phyloP scores from a whole-genome alignment of 768 basidiomycete species.

The Phylloporus sp. region DNA sequence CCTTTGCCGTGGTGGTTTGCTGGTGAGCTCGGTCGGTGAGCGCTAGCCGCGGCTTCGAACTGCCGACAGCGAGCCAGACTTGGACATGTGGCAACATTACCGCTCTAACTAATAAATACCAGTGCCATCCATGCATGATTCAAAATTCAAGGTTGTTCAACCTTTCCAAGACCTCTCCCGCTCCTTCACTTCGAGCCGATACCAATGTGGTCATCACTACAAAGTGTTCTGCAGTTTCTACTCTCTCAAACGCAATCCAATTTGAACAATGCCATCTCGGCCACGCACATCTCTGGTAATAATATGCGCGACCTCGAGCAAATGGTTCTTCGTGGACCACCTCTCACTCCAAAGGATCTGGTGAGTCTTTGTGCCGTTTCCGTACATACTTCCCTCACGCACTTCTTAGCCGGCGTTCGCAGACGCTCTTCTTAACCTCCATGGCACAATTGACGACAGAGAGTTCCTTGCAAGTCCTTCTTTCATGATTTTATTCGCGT shows the following conservation, averaged over 20 bases:
- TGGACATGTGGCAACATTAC: too few relatives aligned
- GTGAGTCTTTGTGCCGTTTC: constrained; percentile 15
- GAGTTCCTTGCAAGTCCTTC: constrained; percentile 46
- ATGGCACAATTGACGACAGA: constrained; percentile 52
- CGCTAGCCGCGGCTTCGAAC: too few relatives aligned
- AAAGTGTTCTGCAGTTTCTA: constrained; percentile 10
- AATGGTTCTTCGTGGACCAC: constrained; percentile 24
- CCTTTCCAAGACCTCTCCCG: too few relatives aligned
- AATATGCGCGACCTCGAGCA: constrained; percentile 27
- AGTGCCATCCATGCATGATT: too few relatives aligned
- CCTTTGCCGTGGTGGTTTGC: too few relatives aligned
- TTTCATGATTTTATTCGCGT: neutral
- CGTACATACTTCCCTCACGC: neutral
- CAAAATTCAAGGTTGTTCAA: too few relatives aligned
- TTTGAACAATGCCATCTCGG: neutral
- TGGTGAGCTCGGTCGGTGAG: too few relatives aligned
- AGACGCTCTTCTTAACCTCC: constrained; percentile 43
- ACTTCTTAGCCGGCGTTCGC: constrained; percentile 40
- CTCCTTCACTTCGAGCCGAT: too few relatives aligned
- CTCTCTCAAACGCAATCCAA: constrained; percentile 11
- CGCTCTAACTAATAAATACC: too few relatives aligned
- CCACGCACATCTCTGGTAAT: constrained; percentile 8
- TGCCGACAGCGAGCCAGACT: too few relatives aligned
- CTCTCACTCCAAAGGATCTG: constrained; percentile 23
- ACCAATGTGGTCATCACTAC: too few relatives aligned